These are phyloP conservation scores for Aspergillus cavernicola DNA, from an alignment of 495 filamentous ascomycete species.

Conservation along the genomic window DNA sequence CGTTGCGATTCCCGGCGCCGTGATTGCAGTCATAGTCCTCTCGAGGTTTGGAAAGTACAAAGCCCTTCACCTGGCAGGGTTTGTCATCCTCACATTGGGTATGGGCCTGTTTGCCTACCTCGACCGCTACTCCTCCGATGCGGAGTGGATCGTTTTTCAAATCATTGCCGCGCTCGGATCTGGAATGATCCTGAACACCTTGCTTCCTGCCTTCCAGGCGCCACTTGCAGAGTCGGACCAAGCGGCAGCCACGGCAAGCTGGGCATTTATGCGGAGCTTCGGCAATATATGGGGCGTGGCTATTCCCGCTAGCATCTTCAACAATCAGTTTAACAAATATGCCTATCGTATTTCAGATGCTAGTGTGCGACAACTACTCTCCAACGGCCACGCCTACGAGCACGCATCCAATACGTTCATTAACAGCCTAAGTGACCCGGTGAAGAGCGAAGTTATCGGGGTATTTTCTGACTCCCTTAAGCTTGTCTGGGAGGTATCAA, in stretches of 20 bases:
- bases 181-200: slow-evolving; percentile 44
- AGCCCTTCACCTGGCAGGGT: slow-evolving; percentile 50
- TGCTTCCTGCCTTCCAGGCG: slow-evolving; percentile 48
- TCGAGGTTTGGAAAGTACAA: slow-evolving; percentile 42
- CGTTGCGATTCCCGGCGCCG: slow-evolving; percentile 43
- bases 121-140: slow-evolving; percentile 35
- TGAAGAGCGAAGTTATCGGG: not conserved
- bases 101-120: slow-evolving; percentile 45
- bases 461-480: not conserved
- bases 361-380: too few species aligned
- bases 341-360: not conserved
- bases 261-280: slow-evolving; percentile 5
- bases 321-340: not conserved
- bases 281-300: slow-evolving; percentile 1
- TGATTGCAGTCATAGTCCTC: slow-evolving; percentile 44
- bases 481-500: not conserved
- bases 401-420: not conserved
- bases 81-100: slow-evolving; percentile 44
- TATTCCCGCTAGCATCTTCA: not conserved
- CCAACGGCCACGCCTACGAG: not conserved
- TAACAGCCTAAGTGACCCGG: not conserved
- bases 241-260: not conserved
- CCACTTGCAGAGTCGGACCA: not conserved
- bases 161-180: slow-evolving; percentile 45
- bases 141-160: slow-evolving; percentile 45